A percentile compares a stretch with the other conserved stretches of the same genome.
These are phyloP conservation scores for Fusarium irregulare DNA, from an alignment of 2,329 filamentous ascomycete genomes.

Conservation along the genomic window DNA sequence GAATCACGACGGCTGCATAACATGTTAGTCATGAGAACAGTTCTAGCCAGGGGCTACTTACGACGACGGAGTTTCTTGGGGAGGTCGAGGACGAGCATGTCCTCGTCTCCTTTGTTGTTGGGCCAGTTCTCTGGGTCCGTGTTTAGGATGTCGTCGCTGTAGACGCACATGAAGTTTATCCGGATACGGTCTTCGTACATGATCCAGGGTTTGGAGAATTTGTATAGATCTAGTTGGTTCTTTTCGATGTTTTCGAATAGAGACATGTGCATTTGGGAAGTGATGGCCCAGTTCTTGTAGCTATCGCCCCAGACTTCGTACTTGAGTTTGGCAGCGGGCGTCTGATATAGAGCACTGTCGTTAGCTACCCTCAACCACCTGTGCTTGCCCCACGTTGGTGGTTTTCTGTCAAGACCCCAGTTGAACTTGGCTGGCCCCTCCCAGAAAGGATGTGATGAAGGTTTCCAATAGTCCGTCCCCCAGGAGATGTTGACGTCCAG, in stretches of 20 bases:
- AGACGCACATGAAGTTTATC: slow-evolving; percentile 39
- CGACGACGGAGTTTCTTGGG: slow-evolving; percentile 27
- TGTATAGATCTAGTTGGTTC: slow-evolving; percentile 31
- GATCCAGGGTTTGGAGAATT: slow-evolving; percentile 28
- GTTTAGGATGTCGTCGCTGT: slow-evolving; percentile 31
- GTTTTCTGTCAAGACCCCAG: slow-evolving; percentile 12
- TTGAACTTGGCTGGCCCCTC: slow-evolving; percentile 14
- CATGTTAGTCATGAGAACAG: background rate
- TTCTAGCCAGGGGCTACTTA: background rate
- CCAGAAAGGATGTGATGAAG: slow-evolving; percentile 27
- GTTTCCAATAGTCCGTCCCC: slow-evolving; percentile 27
- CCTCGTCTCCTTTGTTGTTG: slow-evolving; percentile 1
- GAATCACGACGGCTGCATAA: slow-evolving; percentile 26
- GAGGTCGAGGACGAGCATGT: slow-evolving; percentile 29
- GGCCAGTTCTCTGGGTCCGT: slow-evolving; percentile 20
- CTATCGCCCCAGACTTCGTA: slow-evolving; percentile 33
- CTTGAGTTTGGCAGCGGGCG: slow-evolving; percentile 22
- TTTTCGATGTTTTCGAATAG: slow-evolving; percentile 38
- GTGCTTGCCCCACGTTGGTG: background rate
- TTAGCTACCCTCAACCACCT: slow-evolving; percentile 32
- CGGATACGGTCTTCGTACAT: slow-evolving; percentile 35
- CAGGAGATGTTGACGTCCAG: background rate
- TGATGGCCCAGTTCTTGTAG: slow-evolving; percentile 34
- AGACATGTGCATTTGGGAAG: slow-evolving; percentile 37
- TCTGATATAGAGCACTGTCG: slow-evolving; percentile 19